Evolutionary conservation across 306 rosid genomes (phyloP).

Genomic region (Ziziphus jujuba): DNA sequence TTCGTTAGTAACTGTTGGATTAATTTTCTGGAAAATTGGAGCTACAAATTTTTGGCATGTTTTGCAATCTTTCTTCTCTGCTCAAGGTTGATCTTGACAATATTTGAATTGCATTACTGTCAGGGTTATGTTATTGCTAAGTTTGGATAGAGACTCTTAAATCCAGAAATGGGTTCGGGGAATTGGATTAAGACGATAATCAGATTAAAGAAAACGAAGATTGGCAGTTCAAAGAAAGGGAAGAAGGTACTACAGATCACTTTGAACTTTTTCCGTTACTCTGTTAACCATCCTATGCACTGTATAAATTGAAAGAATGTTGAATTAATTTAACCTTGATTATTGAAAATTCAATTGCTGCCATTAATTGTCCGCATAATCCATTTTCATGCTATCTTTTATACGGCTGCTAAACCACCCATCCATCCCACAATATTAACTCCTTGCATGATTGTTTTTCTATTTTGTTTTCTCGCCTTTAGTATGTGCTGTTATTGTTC

Average conservation of each 20-base stretch:
- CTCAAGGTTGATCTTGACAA: slow-evolving; percentile 29
- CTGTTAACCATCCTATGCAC: not conserved
- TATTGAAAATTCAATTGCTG: too few relatives aligned
- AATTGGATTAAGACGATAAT: slow-evolving; percentile 78
- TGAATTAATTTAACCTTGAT: too few relatives aligned
- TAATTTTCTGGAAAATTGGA: slow-evolving; percentile 6
- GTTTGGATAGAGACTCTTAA: slow-evolving; percentile 28
- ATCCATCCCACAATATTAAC: too few relatives aligned
- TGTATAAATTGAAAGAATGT: not conserved
- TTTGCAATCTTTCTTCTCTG: slow-evolving; percentile 12
- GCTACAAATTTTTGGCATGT: not conserved
- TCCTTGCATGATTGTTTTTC: too few relatives aligned
- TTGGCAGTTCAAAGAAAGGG: slow-evolving; percentile 57
- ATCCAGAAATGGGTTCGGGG: slow-evolving; percentile 80
- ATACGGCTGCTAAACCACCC: too few relatives aligned
- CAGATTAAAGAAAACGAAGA: slow-evolving; percentile 58
- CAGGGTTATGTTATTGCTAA: slow-evolving; percentile 50
- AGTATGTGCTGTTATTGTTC: too few relatives aligned
- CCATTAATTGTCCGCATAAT: not conserved
- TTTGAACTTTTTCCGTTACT: slow-evolving; percentile 1
- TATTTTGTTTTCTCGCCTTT: too few relatives aligned
- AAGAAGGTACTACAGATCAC: slow-evolving; percentile 49
- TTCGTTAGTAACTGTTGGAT: slow-evolving; percentile 3
- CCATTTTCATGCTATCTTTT: too few relatives aligned
- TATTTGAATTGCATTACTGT: slow-evolving; percentile 16